Conservation (phyloP, 2,329 filamentous ascomycete species). For the Pseudocercospora fijiensis region DNA sequence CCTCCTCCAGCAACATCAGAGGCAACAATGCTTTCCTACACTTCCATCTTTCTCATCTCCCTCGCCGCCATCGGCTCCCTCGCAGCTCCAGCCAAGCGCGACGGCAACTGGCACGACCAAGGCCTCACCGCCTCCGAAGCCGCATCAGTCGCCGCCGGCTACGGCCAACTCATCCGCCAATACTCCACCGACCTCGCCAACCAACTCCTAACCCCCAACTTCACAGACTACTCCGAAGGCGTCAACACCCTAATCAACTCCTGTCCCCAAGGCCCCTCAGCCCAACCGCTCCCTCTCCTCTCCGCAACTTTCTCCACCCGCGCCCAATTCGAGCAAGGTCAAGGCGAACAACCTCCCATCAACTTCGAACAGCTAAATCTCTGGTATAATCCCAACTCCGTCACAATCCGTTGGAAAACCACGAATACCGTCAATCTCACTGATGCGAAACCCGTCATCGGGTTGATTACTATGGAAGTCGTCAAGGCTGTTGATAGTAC, state of each 20-base stretch:
- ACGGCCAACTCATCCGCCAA: constrained; percentile 32
- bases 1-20: background rate
- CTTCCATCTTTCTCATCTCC: constrained; percentile 4
- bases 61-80: constrained; percentile 7
- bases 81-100: constrained; percentile 13
- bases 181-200: constrained; percentile 32
- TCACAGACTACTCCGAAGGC: constrained; percentile 37
- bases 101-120: constrained; percentile 4
- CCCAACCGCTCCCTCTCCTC: constrained; percentile 25
- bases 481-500: constrained; percentile 11
- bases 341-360: constrained; percentile 35
- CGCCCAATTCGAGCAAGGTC: constrained; percentile 32
- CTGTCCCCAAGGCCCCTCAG: constrained; percentile 33
- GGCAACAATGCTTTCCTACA: constrained; percentile 13
- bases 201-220: constrained; percentile 28
- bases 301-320: constrained; percentile 32
- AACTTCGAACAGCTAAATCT: constrained; percentile 35
- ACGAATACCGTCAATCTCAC: constrained; percentile 34
- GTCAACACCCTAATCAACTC: constrained; percentile 39
- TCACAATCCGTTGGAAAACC: constrained; percentile 35
- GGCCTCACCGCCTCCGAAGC: constrained; percentile 32
- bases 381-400: constrained; percentile 34
- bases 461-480: constrained; percentile 32
- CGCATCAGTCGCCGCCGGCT: constrained; percentile 32
- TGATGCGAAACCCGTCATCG: constrained; percentile 31